phyloP scores from a whole-genome alignment of 192 early-diverging fungal genomes.

The Mortierella antarctica region DNA sequence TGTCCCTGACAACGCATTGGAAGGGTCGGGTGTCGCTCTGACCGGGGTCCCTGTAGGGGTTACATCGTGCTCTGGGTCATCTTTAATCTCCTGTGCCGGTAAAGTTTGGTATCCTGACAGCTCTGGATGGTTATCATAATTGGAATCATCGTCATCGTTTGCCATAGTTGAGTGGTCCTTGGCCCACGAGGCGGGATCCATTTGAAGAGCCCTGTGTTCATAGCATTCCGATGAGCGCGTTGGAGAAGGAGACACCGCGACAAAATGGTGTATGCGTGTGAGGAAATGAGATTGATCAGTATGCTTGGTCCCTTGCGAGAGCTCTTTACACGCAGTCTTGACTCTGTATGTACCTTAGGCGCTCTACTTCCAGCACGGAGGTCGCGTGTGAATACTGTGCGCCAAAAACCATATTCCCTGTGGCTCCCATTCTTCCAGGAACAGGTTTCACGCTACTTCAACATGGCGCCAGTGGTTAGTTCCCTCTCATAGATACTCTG shows the following conservation, averaged over 20 bases:
- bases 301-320: background rate
- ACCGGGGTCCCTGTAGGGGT: slow-evolving; percentile 10
- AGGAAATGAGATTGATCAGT: no score
- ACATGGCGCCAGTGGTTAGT: background rate
- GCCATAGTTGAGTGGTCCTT: slow-evolving; percentile 19
- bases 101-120: slow-evolving; percentile 51
- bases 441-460: slow-evolving; percentile 57
- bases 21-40: background rate
- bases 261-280: no score
- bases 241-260: no score
- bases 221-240: background rate
- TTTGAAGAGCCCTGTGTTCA: slow-evolving; percentile 33
- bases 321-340: background rate
- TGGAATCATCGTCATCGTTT: slow-evolving; percentile 32
- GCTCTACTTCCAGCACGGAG: slow-evolving; percentile 46
- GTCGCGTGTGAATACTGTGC: slow-evolving; percentile 62
- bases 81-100: slow-evolving; percentile 37
- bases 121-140: slow-evolving; percentile 43
- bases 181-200: slow-evolving; percentile 37
- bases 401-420: slow-evolving; percentile 55
- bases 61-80: slow-evolving; percentile 40
- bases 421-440: slow-evolving; percentile 51
- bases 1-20: slow-evolving; percentile 9
- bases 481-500: background rate
- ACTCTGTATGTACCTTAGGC: slow-evolving; percentile 23